These are phyloP conservation scores for Fraxinus dipetala DNA, from an alignment of 305 asterid species.

Conservation along the genomic window DNA sequence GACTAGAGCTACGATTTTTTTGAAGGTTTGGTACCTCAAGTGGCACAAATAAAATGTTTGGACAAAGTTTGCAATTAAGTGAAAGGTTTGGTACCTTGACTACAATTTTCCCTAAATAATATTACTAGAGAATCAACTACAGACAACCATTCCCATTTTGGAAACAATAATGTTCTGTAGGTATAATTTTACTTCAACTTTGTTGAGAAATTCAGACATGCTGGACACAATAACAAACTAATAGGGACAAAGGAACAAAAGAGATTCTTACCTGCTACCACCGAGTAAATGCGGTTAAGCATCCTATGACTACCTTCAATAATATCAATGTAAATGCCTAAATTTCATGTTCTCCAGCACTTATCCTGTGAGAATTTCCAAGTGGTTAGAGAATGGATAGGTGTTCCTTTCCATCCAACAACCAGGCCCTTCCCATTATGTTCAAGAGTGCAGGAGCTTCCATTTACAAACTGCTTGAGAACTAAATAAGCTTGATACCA, in stretches of 20 bases:
- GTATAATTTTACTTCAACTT: background rate
- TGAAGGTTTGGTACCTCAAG: no score
- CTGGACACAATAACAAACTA: background rate
- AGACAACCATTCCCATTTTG: background rate
- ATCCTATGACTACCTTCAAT: slow-evolving; percentile 7
- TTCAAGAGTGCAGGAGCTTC: slow-evolving; percentile 41
- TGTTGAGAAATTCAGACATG: background rate
- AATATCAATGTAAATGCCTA: background rate
- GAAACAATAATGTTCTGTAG: background rate
- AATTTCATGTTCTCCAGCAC: background rate
- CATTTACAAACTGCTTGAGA: slow-evolving; percentile 33
- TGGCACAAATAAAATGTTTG: no score
- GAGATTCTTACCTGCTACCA: background rate
- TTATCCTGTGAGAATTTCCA: slow-evolving; percentile 40
- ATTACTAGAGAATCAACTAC: background rate
- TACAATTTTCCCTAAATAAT: background rate
- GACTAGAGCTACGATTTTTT: no score
- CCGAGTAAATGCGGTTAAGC: background rate
- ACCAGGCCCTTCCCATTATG: slow-evolving; percentile 41
- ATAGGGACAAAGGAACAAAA: background rate
- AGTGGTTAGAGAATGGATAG: slow-evolving; percentile 43
- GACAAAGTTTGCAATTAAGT: no score
- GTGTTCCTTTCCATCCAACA: slow-evolving; percentile 63
- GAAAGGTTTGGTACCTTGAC: no score
- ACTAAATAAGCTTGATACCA: slow-evolving; percentile 51